These are phyloP conservation scores for Calcarisporium arbuscula DNA, from an alignment of 2,329 filamentous ascomycete species.

Conservation along the genomic window DNA sequence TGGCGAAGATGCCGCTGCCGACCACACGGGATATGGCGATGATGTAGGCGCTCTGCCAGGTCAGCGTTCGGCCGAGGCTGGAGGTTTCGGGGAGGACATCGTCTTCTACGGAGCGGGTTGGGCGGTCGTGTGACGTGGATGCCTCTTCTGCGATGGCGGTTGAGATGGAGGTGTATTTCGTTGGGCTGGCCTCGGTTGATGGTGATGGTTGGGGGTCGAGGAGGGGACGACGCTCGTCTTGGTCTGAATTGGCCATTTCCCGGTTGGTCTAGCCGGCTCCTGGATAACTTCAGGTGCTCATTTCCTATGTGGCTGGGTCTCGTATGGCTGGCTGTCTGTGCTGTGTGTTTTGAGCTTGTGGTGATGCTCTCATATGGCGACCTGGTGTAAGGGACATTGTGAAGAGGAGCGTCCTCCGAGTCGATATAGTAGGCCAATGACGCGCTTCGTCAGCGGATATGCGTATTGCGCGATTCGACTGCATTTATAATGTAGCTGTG, in stretches of 20 bases:
- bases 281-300: neutral
- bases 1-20: conserved; percentile 66
- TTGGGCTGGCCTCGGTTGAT: neutral
- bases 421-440: conserved; percentile 2
- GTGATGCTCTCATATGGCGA: no score
- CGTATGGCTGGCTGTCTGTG: no score
- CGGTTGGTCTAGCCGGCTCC: neutral
- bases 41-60: conserved; percentile 59
- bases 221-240: conserved; percentile 5
- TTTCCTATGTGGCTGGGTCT: no score
- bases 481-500: no score
- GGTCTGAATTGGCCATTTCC: conserved; percentile 1
- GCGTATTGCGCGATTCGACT: conserved; percentile 10
- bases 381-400: no score
- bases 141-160: conserved; percentile 4
- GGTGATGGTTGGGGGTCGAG: conserved; percentile 2
- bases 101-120: conserved; percentile 40
- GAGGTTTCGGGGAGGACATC: conserved; percentile 55
- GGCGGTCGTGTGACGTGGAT: neutral
- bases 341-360: no score
- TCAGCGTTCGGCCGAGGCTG: conserved; percentile 50
- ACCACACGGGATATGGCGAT: conserved; percentile 63
- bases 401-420: neutral
- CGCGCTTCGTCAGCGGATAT: conserved; percentile 8
- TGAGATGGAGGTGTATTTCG: conserved; percentile 4